Conservation (phyloP, 768 basidiomycete genomes). For the Mycena metata region DNA sequence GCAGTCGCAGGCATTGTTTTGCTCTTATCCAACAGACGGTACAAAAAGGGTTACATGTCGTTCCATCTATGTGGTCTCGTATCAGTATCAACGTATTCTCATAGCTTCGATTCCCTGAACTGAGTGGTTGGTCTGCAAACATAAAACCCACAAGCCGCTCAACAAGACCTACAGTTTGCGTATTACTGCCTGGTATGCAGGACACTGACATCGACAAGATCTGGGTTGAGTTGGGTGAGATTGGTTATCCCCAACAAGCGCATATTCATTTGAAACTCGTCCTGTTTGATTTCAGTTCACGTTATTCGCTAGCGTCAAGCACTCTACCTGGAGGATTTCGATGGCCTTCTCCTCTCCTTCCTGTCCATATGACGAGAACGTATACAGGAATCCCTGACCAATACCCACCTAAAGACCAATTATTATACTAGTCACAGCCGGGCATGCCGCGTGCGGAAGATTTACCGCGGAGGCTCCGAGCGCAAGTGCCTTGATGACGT, state of each 20-base stretch:
- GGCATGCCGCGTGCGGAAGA: slow-evolving; percentile 49
- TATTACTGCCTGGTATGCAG: slow-evolving; percentile 46
- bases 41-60: too few relatives aligned
- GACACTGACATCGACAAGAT: slow-evolving; percentile 89
- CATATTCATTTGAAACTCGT: slow-evolving; percentile 99
- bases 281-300: slow-evolving; percentile 58
- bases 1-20: slow-evolving; percentile 54
- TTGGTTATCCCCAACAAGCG: slow-evolving; percentile 88
- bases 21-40: neutral
- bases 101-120: slow-evolving; percentile 36
- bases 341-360: slow-evolving; percentile 89
- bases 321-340: slow-evolving; percentile 77
- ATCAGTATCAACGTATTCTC: neutral
- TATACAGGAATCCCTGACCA: slow-evolving; percentile 89
- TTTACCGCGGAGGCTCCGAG: slow-evolving; percentile 72
- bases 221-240: slow-evolving; percentile 81
- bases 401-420: slow-evolving; percentile 74
- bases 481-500: slow-evolving; percentile 85
- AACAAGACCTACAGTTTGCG: slow-evolving; percentile 50
- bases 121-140: slow-evolving; percentile 46
- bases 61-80: too few relatives aligned
- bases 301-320: neutral
- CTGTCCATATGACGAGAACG: slow-evolving; percentile 89
- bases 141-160: too few relatives aligned
- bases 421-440: slow-evolving; percentile 54